These are phyloP conservation scores for Tricholoma sp. DNA, from an alignment of 768 basidiomycete species.

Conservation along the genomic window DNA sequence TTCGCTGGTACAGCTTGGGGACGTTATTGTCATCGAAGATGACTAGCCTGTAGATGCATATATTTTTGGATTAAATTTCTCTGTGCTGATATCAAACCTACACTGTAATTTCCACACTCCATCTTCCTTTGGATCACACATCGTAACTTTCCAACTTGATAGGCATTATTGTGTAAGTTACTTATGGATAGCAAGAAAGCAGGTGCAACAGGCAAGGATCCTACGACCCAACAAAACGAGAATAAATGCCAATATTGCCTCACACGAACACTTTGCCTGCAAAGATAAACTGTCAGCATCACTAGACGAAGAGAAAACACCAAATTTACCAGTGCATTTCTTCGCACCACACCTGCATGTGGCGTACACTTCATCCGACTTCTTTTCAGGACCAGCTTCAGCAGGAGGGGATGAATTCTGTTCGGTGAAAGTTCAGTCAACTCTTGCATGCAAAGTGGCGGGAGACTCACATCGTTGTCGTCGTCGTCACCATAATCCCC, in stretches of 20 bases:
- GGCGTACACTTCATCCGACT: conserved; percentile 40
- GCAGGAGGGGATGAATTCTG: conserved; percentile 2
- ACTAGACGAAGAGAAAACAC: neutral
- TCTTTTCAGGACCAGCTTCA: conserved; percentile 8
- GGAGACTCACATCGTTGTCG: conserved; percentile 23
- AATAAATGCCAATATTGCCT: neutral
- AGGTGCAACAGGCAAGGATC: neutral
- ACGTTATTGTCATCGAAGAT: conserved; percentile 41
- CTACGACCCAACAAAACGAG: neutral
- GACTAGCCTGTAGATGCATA: conserved; percentile 4
- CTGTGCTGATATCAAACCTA: neutral
- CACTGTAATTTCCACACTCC: neutral
- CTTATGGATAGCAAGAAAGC: neutral
- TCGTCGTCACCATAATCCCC: conserved; percentile 44
- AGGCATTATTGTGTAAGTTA: neutral
- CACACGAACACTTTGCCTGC: neutral
- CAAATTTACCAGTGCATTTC: conserved; percentile 42
- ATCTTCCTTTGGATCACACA: neutral
- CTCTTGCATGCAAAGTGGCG: neutral
- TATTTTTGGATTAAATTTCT: neutral
- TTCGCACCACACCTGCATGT: conserved; percentile 46
- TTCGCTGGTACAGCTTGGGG: conserved; percentile 20
- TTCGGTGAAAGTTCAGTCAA: neutral
- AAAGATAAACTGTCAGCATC: neutral
- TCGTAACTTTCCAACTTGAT: neutral